phyloP scores from a whole-genome alignment of 1,284 basidiomycete species.

The Apiotrichum mycotoxinovorans region DNA sequence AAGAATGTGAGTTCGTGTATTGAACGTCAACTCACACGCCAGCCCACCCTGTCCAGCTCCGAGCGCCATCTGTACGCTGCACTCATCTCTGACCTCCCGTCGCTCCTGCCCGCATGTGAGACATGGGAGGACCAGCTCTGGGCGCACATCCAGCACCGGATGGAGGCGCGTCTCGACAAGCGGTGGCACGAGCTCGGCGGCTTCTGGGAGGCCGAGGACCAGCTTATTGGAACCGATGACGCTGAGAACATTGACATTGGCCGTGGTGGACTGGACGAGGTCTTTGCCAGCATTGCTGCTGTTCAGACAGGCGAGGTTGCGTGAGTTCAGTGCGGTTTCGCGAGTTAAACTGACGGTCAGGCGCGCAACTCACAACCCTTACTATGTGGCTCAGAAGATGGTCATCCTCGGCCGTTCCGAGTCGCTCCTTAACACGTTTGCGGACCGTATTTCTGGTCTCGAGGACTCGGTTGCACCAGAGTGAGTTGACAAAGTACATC shows the following conservation, averaged over 20 bases:
- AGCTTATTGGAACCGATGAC: constrained; percentile 28
- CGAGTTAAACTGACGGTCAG: constrained; percentile 10
- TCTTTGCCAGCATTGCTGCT: constrained; percentile 42
- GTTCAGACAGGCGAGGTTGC: constrained; percentile 35
- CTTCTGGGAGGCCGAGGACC: constrained; percentile 47
- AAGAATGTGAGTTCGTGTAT: constrained; percentile 59
- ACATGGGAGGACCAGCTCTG: constrained; percentile 95
- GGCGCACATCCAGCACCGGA: constrained; percentile 80
- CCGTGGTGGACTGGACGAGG: constrained; percentile 40
- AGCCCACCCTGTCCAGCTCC: constrained; percentile 66
- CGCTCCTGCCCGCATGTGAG: constrained; percentile 71
- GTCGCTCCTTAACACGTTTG: constrained; percentile 68
- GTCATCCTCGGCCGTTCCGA: constrained; percentile 75
- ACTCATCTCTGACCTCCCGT: constrained; percentile 73
- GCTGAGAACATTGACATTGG: constrained; percentile 33
- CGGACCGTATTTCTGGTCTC: constrained; percentile 55
- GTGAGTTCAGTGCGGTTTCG: constrained; percentile 26
- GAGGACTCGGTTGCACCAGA: constrained; percentile 55
- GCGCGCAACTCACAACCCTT: constrained; percentile 70
- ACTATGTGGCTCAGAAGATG: constrained; percentile 64
- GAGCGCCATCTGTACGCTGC: constrained; percentile 86
- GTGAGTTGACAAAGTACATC: constrained; percentile 52
- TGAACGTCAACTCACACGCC: constrained; percentile 1
- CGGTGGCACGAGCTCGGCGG: constrained; percentile 44
- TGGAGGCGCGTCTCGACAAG: constrained; percentile 60